Percentiles rank a stretch among this genome's conserved stretches.
Evolutionary conservation across 305 asterid species (phyloP).

Genomic region (Fraxinus latifolia): DNA sequence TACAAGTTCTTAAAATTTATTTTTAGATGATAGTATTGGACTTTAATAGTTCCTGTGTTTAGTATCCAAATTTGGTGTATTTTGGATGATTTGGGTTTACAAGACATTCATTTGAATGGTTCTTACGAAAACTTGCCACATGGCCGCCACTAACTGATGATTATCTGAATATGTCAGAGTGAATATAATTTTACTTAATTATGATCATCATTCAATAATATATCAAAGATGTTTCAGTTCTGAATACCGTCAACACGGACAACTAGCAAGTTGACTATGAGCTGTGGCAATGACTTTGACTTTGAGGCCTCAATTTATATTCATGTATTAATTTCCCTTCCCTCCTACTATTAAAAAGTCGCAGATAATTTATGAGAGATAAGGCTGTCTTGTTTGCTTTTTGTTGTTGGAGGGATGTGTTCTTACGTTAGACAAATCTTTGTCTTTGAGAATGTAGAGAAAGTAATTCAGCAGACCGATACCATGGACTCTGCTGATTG

Average conservation of each 20-base stretch:
- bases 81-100: neutral
- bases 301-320: neutral
- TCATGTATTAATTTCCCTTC: neutral
- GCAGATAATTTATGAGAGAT: neutral
- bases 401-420: neutral
- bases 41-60: neutral
- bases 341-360: neutral
- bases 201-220: neutral
- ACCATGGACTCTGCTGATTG: neutral
- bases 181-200: neutral
- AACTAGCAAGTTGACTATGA: neutral
- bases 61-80: neutral
- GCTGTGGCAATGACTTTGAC: neutral
- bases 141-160: neutral
- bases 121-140: neutral
- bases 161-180: neutral
- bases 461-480: neutral
- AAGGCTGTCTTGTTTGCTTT: neutral
- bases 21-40: slow-evolving; percentile 1
- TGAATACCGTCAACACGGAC: neutral
- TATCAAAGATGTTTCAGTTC: neutral
- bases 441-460: neutral
- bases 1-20: neutral
- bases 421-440: neutral
- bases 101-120: neutral